Percentiles rank a stretch among this genome's conserved stretches.
phyloP scores from a whole-genome alignment of 768 basidiomycete genomes.

The Mycena rebaudengoi region DNA sequence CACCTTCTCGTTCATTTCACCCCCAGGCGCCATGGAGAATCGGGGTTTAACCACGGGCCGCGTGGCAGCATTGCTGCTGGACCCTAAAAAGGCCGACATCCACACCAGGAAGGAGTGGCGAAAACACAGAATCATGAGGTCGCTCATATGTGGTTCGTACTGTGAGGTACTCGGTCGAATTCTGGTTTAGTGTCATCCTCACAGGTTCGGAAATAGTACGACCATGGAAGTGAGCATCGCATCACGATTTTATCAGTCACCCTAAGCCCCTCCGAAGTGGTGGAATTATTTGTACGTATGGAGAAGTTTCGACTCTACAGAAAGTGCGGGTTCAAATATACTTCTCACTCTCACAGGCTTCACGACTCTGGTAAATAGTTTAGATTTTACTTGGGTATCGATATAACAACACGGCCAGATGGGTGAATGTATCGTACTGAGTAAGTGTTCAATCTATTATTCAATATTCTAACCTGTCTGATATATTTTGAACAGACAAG shows the following conservation, averaged over 20 bases:
- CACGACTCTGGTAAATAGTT: conserved; percentile 71
- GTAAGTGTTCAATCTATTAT: conserved; percentile 43
- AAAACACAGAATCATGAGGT: conserved; percentile 86
- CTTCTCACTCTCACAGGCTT: conserved; percentile 58
- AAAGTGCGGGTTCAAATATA: not conserved
- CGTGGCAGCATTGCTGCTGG: conserved; percentile 81
- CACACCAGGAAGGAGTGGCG: conserved; percentile 81
- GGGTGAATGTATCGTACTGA: conserved; percentile 87
- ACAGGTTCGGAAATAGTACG: conserved; percentile 89
- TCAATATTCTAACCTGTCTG: not conserved
- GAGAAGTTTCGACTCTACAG: not conserved
- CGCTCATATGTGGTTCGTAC: conserved; percentile 77
- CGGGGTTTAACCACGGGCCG: conserved; percentile 75
- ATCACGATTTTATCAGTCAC: not conserved
- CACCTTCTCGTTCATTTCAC: not conserved
- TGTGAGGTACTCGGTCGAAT: not conserved
- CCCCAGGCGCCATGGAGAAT: conserved; percentile 78
- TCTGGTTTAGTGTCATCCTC: not conserved
- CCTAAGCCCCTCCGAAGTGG: conserved; percentile 61
- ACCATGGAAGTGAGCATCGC: conserved; percentile 58
- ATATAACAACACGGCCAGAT: conserved; percentile 54
- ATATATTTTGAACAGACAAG: conserved; percentile 61
- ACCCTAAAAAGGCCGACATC: conserved; percentile 76
- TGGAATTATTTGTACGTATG: conserved; percentile 82
- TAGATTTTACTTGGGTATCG: conserved; percentile 1